Percentiles rank a stretch among this genome's conserved stretches.
Conservation (phyloP, 1,284 basidiomycete genomes). For the Porodaedalea pini region DNA sequence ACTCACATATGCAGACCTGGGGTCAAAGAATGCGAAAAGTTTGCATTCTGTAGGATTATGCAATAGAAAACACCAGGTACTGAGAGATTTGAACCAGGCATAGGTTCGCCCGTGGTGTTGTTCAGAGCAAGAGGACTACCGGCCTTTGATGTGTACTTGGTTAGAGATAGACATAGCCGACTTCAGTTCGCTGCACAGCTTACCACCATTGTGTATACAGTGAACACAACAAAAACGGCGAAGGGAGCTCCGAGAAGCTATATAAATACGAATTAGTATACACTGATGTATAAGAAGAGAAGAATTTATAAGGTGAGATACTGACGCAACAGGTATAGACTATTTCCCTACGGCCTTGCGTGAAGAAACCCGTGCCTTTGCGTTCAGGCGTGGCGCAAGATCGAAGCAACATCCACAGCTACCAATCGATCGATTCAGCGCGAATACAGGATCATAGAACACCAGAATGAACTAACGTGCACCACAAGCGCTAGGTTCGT, state of each 20-base stretch:
- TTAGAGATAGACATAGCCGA: not conserved
- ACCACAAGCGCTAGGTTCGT: conserved; percentile 17
- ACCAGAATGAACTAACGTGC: conserved; percentile 8
- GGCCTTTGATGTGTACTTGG: not conserved
- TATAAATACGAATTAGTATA: not conserved
- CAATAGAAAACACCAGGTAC: conserved; percentile 20
- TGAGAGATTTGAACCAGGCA: conserved; percentile 16
- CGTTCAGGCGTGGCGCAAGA: not conserved
- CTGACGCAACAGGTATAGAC: not conserved
- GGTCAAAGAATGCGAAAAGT: conserved; percentile 4
- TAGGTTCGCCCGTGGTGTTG: not conserved
- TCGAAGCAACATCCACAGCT: conserved; percentile 7
- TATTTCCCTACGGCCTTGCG: not conserved
- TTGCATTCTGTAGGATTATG: conserved; percentile 16
- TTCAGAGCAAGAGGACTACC: conserved; percentile 3
- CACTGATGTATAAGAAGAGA: too few relatives aligned
- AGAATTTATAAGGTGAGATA: not conserved
- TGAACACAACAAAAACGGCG: conserved; percentile 9
- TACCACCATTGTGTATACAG: conserved; percentile 12
- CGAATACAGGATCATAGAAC: too few relatives aligned
- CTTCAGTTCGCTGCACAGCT: not conserved
- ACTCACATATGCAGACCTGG: conserved; percentile 13
- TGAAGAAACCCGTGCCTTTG: not conserved
- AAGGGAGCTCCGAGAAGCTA: conserved; percentile 17
- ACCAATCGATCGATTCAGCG: too few relatives aligned